A percentile compares a stretch with the other conserved stretches of the same genome.
These are phyloP conservation scores for Didymellaceae sp. DNA, from an alignment of 2,329 filamentous ascomycete genomes.

Conservation along the genomic window DNA sequence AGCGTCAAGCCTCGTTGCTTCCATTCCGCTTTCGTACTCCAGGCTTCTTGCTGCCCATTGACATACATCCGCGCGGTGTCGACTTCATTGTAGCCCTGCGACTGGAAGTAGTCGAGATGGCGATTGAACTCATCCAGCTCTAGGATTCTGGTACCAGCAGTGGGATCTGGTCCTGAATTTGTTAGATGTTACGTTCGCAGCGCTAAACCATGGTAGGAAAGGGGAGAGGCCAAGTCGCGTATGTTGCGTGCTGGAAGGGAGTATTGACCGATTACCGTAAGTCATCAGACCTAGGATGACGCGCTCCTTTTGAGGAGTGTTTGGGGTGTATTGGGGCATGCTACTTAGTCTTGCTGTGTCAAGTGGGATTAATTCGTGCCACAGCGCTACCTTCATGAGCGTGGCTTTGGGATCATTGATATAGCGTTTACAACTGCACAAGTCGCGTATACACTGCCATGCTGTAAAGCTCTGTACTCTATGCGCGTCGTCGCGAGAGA, in stretches of 20 bases:
- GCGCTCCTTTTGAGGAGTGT: background rate
- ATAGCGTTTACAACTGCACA: too few relatives aligned
- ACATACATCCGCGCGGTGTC: slow-evolving; percentile 80
- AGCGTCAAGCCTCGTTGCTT: slow-evolving; percentile 75
- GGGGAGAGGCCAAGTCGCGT: too few relatives aligned
- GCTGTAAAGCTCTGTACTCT: too few relatives aligned
- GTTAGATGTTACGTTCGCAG: too few relatives aligned
- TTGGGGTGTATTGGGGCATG: too few relatives aligned
- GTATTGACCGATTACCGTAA: background rate
- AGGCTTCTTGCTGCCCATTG: slow-evolving; percentile 74
- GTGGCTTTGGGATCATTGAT: too few relatives aligned
- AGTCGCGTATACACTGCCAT: too few relatives aligned
- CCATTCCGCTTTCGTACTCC: slow-evolving; percentile 74
- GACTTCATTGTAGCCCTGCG: slow-evolving; percentile 77
- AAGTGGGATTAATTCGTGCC: too few relatives aligned
- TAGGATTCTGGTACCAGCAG: slow-evolving; percentile 72
- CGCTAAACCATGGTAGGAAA: too few relatives aligned
- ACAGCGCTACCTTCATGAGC: too few relatives aligned
- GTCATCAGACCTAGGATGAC: slow-evolving; percentile 2
- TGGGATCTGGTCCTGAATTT: background rate
- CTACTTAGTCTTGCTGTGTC: too few relatives aligned
- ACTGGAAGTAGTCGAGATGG: slow-evolving; percentile 74
- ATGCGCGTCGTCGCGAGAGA: too few relatives aligned
- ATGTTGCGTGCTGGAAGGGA: background rate
- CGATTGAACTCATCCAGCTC: slow-evolving; percentile 69